Evolutionary conservation across 169 alveolate species (phyloP).

Genomic region (Plasmodium malariae): DNA sequence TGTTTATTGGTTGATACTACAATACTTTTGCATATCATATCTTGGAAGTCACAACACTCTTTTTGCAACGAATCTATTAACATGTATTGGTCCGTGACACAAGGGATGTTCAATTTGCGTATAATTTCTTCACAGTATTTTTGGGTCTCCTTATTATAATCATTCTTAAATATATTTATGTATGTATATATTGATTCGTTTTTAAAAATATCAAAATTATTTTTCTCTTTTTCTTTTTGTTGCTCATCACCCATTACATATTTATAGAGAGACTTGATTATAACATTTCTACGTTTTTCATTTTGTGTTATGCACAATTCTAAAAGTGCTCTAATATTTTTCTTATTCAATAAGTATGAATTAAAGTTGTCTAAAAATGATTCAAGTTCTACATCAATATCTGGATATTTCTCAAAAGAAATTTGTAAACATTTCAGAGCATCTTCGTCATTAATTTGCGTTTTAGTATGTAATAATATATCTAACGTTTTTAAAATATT

Average conservation of each 20-base stretch:
- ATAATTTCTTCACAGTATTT: conserved; percentile 40
- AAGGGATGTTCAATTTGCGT: conserved; percentile 25
- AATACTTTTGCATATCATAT: conserved; percentile 53
- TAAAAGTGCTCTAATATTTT: conserved; percentile 39
- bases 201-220: conserved; percentile 15
- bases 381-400: conserved; percentile 53
- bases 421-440: conserved; percentile 69
- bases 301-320: conserved; percentile 65
- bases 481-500: conserved; percentile 66
- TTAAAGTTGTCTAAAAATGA: conserved; percentile 69
- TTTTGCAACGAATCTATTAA: conserved; percentile 67
- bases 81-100: conserved; percentile 33
- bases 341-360: conserved; percentile 54
- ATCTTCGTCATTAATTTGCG: conserved; percentile 69
- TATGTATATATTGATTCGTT: conserved; percentile 35
- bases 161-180: conserved; percentile 39
- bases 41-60: conserved; percentile 66
- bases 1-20: conserved; percentile 24
- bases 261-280: conserved; percentile 37
- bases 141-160: conserved; percentile 42
- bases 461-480: conserved; percentile 34
- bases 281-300: conserved; percentile 34
- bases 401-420: conserved; percentile 52
- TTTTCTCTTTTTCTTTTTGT: not conserved
- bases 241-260: conserved; percentile 19